Percentiles rank a stretch among this genome's conserved stretches.
Evolutionary conservation across 148 eudicot genomes (phyloP).

Genomic region (Amaranthus hypochondriacus): DNA sequence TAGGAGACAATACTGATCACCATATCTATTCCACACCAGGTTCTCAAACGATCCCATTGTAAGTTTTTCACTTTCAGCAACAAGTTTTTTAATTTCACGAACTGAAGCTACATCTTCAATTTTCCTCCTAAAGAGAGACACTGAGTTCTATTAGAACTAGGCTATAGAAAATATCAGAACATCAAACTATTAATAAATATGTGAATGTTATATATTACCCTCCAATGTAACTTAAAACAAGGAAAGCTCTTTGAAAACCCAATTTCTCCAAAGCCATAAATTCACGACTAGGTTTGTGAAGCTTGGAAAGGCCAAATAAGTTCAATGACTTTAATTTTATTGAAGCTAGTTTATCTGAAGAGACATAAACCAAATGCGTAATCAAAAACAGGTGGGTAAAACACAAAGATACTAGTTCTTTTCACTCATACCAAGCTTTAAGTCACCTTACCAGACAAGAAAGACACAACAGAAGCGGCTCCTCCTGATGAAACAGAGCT

Average conservation of each 20-base stretch:
- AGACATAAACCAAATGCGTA: background rate
- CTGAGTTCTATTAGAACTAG: background rate
- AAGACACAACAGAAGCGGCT: slow-evolving; percentile 7
- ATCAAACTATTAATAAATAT: background rate
- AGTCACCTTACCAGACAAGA: slow-evolving; percentile 10
- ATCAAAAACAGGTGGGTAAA: background rate
- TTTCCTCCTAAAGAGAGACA: slow-evolving; percentile 34
- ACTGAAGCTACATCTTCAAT: slow-evolving; percentile 38
- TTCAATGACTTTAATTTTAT: background rate
- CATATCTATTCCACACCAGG: slow-evolving; percentile 44
- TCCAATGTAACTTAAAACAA: slow-evolving; percentile 52
- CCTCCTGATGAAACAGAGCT: background rate
- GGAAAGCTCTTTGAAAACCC: slow-evolving; percentile 44
- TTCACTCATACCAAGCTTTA: background rate
- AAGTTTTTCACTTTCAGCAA: slow-evolving; percentile 17
- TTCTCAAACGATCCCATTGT: slow-evolving; percentile 46
- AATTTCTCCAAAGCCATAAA: slow-evolving; percentile 34
- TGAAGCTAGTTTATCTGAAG: slow-evolving; percentile 5
- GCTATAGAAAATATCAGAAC: background rate
- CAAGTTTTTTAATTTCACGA: slow-evolving; percentile 25
- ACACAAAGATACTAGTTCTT: background rate
- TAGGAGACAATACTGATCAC: slow-evolving; percentile 21
- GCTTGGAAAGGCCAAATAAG: slow-evolving; percentile 13
- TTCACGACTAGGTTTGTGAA: slow-evolving; percentile 17
- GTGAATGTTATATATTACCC: slow-evolving; percentile 31